A percentile compares a stretch with the other conserved stretches of the same genome.
These are phyloP conservation scores for Linderniella brevidens DNA, from an alignment of 257 asterid species.

Conservation along the genomic window DNA sequence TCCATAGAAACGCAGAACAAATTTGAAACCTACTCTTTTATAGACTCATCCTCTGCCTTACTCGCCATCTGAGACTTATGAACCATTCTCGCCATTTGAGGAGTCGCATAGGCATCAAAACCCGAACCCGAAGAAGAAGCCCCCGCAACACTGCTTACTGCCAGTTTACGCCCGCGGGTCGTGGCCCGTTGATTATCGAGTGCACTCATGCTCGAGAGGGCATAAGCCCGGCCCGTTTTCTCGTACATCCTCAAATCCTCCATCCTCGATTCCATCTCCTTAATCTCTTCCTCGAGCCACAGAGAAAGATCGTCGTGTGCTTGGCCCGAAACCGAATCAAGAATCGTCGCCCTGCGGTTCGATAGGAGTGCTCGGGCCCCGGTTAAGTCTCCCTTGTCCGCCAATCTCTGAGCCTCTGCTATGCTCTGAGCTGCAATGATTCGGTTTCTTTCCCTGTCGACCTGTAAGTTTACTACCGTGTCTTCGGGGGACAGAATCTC, in stretches of 20 bases:
- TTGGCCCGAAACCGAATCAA: constrained; percentile 47
- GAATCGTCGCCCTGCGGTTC: constrained; percentile 30
- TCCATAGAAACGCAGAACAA: too few relatives aligned
- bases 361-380: constrained; percentile 61
- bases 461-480: constrained; percentile 51
- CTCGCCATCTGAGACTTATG: too few relatives aligned
- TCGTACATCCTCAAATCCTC: constrained; percentile 70
- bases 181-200: constrained; percentile 99
- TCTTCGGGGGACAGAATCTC: constrained; percentile 12
- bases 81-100: too few relatives aligned
- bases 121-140: too few relatives aligned
- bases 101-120: too few relatives aligned
- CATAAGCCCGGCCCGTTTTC: constrained; percentile 85
- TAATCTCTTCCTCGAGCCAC: constrained; percentile 82
- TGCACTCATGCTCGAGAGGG: constrained; percentile 81
- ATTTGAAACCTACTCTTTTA: too few relatives aligned
- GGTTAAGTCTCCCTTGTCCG: constrained; percentile 61
- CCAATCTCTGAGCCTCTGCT: constrained; percentile 52
- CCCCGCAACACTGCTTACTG: too few relatives aligned
- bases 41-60: too few relatives aligned
- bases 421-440: constrained; percentile 78
- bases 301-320: constrained; percentile 47
- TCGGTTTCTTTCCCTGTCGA: constrained; percentile 79
- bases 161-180: constrained; percentile 52
- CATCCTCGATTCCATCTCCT: constrained; percentile 95